A percentile compares a stretch with the other conserved stretches of the same genome.
phyloP scores from a whole-genome alignment of 164 flowering plant genomes.

The Brasenia schreberi region DNA sequence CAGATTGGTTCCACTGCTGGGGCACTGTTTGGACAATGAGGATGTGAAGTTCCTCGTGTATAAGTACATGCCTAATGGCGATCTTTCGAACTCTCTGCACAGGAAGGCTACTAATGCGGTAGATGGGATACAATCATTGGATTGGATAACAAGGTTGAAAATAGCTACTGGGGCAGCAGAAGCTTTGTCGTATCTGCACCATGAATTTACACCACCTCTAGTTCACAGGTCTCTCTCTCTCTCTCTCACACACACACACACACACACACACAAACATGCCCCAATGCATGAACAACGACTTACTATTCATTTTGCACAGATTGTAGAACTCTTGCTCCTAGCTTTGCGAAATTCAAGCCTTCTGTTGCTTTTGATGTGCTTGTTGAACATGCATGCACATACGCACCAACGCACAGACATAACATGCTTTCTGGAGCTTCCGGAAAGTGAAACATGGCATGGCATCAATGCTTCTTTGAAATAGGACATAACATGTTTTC shows the following conservation, averaged over 20 bases:
- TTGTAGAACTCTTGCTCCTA: background rate
- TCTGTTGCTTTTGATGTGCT: background rate
- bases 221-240: constrained; percentile 53
- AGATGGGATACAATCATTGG: constrained; percentile 71
- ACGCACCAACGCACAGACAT: too few species aligned
- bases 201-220: constrained; percentile 75
- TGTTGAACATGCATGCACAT: too few species aligned
- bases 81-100: constrained; percentile 64
- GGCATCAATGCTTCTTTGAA: too few species aligned
- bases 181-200: constrained; percentile 72
- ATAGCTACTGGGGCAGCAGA: constrained; percentile 93
- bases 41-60: constrained; percentile 72
- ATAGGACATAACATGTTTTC: too few species aligned
- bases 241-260: background rate
- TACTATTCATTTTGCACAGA: background rate
- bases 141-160: constrained; percentile 95
- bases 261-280: background rate
- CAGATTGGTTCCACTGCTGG: constrained; percentile 85
- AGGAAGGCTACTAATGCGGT: constrained; percentile 37
- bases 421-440: too few species aligned
- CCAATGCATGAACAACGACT: background rate
- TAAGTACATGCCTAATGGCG: constrained; percentile 83
- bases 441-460: too few species aligned
- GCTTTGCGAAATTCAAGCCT: background rate
- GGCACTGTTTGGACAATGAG: constrained; percentile 80